Base-by-base conservation (phyloP, 2,329 filamentous ascomycete genomes). In the Coniella vitis region DNA sequence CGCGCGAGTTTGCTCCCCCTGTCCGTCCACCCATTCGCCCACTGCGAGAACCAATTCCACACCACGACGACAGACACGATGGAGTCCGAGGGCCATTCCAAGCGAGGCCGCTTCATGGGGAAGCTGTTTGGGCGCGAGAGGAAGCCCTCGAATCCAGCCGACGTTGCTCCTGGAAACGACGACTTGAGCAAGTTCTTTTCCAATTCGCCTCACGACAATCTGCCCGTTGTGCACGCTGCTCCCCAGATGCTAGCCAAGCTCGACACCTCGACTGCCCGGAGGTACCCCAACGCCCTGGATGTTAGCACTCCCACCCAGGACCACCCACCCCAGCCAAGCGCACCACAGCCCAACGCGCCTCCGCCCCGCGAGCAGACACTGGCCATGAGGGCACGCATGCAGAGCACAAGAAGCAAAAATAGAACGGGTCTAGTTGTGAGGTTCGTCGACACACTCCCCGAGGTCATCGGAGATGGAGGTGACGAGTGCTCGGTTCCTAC, bases 401-500 rank as follows among this genome's bases (percentile, higher is more conserved):
- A 64, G 58, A 75, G 69, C 54, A 69, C 73, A 22, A 69, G 68
- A 19, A 35, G 31, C 17, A 68, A 67, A 20, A 71, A 68, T 44
- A 79, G 76, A 61, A 87, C 87, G 65, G 85, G 85, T 9, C 70
- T 93, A 53, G 71, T 71, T 4, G 90, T 96, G 32, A 79, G 75
- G 48, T 96, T 96, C 60, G 78, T 76, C 45, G 81, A 87, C 57
- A 76, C 75, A 9, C 73, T 76, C 47, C 90, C 90, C 7, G 85
- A 89, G 40, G 68, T 95, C 54, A 96, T 97, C 60, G 91, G 91
- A 40, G 84, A 91, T 65, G 91, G 91, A 50, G 91, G 91, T 31
- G 91, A 96, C 60, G 90, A 95, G 64, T 84, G 86, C 47, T 82
- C 87, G 47, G 70, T 77, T 8, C 86, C 87, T 2, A 78, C 83